Conservation (phyloP, 225 moss, liverwort and hornwort species). For the Anthoceros angustus region DNA sequence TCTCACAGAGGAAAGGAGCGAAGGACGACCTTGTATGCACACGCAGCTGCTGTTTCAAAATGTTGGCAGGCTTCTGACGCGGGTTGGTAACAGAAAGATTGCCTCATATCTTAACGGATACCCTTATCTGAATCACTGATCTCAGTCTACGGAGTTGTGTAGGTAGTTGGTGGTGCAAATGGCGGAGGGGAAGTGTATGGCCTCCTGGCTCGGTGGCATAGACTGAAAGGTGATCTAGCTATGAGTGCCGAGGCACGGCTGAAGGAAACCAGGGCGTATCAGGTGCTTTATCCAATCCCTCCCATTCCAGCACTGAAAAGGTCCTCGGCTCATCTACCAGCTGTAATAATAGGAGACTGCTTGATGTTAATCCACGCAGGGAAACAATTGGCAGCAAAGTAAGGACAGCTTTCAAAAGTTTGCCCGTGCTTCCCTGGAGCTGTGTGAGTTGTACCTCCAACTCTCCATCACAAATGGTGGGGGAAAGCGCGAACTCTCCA, state of each 20-base stretch:
- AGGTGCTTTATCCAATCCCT: constrained; percentile 22
- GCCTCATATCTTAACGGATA: background rate
- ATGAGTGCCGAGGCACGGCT: constrained; percentile 74
- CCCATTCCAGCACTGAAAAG: background rate
- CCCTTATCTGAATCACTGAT: background rate
- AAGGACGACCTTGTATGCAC: constrained; percentile 25
- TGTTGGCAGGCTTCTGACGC: constrained; percentile 66
- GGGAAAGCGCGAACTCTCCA: constrained; percentile 41
- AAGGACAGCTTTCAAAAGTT: constrained; percentile 49
- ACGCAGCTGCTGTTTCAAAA: constrained; percentile 47
- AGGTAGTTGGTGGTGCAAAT: constrained; percentile 58
- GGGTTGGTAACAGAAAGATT: constrained; percentile 21
- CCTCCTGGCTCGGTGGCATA: constrained; percentile 90
- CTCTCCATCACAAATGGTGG: constrained; percentile 24
- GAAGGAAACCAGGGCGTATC: constrained; percentile 86
- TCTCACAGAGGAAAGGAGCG: constrained; percentile 13
- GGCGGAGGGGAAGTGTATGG: constrained; percentile 82
- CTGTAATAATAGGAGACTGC: too few relatives aligned
- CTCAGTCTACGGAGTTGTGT: background rate
- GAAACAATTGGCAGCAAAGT: constrained; percentile 71
- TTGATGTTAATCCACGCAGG: constrained; percentile 18
- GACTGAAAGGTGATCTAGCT: constrained; percentile 48
- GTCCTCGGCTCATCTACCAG: background rate
- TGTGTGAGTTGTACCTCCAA: constrained; percentile 62
- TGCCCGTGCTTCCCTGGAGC: constrained; percentile 56